A percentile compares a stretch with the other conserved stretches of the same genome.
Evolutionary conservation across 805 yeast genomes (phyloP).

Genomic region (Ogataea corticis): DNA sequence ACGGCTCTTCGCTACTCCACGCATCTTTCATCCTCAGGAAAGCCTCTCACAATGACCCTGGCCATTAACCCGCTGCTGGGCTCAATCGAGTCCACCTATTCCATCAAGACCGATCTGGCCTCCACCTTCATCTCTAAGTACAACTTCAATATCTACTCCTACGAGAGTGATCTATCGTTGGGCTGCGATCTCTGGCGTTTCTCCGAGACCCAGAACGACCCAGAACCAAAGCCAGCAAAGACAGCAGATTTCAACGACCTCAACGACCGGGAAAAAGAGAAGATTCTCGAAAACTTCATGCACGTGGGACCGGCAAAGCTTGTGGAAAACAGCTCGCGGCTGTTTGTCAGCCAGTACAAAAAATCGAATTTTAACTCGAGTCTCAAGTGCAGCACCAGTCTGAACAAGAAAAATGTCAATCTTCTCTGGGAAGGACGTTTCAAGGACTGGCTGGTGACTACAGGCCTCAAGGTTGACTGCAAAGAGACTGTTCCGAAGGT

Average conservation of each 20-base stretch:
- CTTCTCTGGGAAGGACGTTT: conserved; percentile 87
- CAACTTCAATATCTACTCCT: conserved; percentile 88
- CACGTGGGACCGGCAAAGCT: conserved; percentile 22
- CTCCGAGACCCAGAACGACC: conserved; percentile 14
- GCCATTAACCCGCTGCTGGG: conserved; percentile 90
- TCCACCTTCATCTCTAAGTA: conserved; percentile 82
- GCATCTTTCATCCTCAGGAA: conserved; percentile 74
- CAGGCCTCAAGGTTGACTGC: conserved; percentile 61
- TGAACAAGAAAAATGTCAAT: conserved; percentile 60
- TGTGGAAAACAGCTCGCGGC: conserved; percentile 22
- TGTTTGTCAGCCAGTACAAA: conserved; percentile 39
- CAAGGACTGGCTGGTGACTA: conserved; percentile 73
- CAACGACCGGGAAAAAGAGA: conserved; percentile 23
- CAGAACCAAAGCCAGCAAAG: not conserved
- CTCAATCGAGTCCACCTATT: conserved; percentile 81
- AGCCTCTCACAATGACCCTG: conserved; percentile 85
- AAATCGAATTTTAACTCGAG: conserved; percentile 66
- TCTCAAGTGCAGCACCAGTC: conserved; percentile 68
- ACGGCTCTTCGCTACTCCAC: conserved; percentile 84
- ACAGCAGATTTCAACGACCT: conserved; percentile 19
- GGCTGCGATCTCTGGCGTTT: conserved; percentile 84
- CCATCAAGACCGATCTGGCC: conserved; percentile 73
- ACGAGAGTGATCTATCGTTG: conserved; percentile 79
- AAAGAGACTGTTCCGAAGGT: conserved; percentile 48
- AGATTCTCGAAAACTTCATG: conserved; percentile 25